phyloP scores from a whole-genome alignment of 1,139 yeast genomes.

The Geotrichum fermentans region DNA sequence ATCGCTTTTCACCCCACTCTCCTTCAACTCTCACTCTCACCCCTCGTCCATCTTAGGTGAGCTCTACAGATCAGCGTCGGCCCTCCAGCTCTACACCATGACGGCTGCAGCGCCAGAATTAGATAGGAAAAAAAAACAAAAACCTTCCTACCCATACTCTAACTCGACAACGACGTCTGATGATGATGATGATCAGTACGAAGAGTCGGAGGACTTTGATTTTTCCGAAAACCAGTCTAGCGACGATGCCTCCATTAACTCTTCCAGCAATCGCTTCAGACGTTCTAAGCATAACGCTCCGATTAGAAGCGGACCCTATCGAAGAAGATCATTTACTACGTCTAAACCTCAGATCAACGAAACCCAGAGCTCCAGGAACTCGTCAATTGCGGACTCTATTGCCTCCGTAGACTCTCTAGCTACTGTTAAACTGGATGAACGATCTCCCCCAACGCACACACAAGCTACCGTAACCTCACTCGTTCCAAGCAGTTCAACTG shows the following conservation, averaged over 20 bases:
- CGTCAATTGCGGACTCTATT: background rate
- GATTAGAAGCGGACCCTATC: background rate
- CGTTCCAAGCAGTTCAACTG: background rate
- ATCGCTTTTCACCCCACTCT: no score
- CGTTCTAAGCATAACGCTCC: background rate
- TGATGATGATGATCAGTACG: constrained; percentile 8
- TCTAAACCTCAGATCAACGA: background rate
- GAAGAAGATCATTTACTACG: background rate
- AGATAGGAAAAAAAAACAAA: background rate
- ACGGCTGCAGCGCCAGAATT: background rate
- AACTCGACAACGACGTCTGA: background rate
- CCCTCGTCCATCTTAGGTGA: no score
- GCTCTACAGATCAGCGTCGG: no score
- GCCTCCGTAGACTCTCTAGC: background rate
- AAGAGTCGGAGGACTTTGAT: constrained; percentile 6
- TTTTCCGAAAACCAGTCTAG: constrained; percentile 7
- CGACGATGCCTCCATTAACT: constrained; percentile 2
- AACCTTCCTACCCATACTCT: background rate
- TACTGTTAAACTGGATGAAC: background rate
- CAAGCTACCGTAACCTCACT: background rate
- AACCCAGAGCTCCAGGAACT: background rate
- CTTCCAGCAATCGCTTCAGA: background rate
- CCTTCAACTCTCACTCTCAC: no score
- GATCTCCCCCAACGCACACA: background rate
- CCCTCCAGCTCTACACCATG: background rate